phyloP scores from a whole-genome alignment of 306 rosid species.

The Dicorynia guianensis region DNA sequence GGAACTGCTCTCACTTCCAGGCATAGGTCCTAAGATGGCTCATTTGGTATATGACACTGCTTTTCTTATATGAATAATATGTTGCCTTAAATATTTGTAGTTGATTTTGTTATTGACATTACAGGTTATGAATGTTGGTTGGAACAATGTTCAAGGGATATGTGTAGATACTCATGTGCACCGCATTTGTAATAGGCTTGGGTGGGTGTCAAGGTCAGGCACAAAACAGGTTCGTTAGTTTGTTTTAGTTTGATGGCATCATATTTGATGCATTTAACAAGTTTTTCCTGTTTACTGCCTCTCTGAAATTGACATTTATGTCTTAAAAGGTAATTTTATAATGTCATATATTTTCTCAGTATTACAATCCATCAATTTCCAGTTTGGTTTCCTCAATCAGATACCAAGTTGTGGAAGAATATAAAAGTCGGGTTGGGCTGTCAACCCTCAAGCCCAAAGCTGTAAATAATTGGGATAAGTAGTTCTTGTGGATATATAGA shows the following conservation, averaged over 20 bases:
- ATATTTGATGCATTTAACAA: constrained; percentile 28
- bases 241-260: constrained; percentile 21
- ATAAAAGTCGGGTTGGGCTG: too few relatives aligned
- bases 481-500: too few relatives aligned
- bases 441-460: too few relatives aligned
- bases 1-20: constrained; percentile 89
- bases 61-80: constrained; percentile 28
- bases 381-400: background rate
- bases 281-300: constrained; percentile 24
- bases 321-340: background rate
- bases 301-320: constrained; percentile 12
- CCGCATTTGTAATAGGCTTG: constrained; percentile 92
- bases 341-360: background rate
- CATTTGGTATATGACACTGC: constrained; percentile 68
- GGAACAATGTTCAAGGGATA: constrained; percentile 94
- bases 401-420: background rate
- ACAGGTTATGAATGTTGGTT: constrained; percentile 91
- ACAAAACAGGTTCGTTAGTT: constrained; percentile 83
- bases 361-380: background rate
- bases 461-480: too few relatives aligned
- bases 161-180: constrained; percentile 98
- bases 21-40: constrained; percentile 98
- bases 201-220: constrained; percentile 80
- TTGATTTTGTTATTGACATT: constrained; percentile 33
- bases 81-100: constrained; percentile 36